These are phyloP conservation scores for Spinacia oleracea DNA, from an alignment of 179 eudicot species.

Conservation along the genomic window DNA sequence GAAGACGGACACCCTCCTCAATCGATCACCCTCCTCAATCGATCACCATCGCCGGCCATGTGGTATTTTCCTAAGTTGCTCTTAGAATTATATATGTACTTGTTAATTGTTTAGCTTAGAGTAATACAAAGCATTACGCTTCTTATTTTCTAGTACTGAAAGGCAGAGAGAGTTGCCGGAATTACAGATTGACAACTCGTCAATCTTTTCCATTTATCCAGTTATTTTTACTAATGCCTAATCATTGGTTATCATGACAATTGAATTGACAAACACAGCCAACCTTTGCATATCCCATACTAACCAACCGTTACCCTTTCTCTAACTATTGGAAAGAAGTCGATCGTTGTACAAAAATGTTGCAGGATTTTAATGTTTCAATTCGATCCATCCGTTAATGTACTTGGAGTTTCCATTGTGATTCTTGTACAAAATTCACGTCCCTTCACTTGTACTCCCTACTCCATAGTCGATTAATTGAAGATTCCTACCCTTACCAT, in stretches of 20 bases:
- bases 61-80: no score
- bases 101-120: neutral
- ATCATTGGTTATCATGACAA: neutral
- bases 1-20: neutral
- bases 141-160: neutral
- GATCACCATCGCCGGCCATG: no score
- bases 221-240: neutral
- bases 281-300: neutral
- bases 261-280: neutral
- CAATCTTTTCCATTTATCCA: neutral
- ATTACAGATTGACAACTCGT: neutral
- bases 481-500: neutral
- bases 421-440: neutral
- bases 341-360: no score
- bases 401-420: no score
- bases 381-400: no score
- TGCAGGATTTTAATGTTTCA: no score
- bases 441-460: no score
- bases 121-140: neutral
- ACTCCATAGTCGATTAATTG: neutral
- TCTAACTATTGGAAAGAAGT: no score
- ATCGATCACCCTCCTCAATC: no score
- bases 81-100: slow-evolving; percentile 10
- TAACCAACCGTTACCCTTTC: no score
- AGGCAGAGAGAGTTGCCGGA: neutral